Evolutionary conservation across 2,329 filamentous ascomycete species (phyloP).

Genomic region (Talaromyces sp.): DNA sequence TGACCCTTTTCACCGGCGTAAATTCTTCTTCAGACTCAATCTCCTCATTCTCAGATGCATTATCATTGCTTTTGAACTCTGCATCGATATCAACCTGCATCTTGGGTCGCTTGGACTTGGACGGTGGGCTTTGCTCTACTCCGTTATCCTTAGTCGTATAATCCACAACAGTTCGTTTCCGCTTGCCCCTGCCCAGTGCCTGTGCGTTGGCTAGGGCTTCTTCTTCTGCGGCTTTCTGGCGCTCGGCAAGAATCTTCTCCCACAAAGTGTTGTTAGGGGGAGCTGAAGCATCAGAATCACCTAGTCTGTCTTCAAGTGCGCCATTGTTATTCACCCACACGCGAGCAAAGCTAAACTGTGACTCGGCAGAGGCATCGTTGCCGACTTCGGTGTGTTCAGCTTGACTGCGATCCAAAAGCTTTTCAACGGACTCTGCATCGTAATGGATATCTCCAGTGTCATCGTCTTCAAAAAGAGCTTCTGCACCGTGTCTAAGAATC

Average conservation of each 20-base stretch:
- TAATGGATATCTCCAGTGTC: constrained; percentile 69
- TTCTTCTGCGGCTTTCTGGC: constrained; percentile 71
- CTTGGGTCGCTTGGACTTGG: constrained; percentile 17
- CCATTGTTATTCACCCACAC: constrained; percentile 85
- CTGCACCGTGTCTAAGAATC: constrained; percentile 80
- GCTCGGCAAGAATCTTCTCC: constrained; percentile 82
- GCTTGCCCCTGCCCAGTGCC: constrained; percentile 78
- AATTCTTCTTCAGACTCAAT: constrained; percentile 16
- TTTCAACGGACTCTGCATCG: constrained; percentile 76
- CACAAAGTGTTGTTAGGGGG: constrained; percentile 67
- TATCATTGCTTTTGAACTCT: constrained; percentile 26
- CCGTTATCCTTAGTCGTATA: constrained; percentile 16
- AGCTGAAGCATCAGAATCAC: constrained; percentile 47
- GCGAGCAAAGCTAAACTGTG: constrained; percentile 80
- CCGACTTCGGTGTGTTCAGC: constrained; percentile 65
- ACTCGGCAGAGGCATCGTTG: constrained; percentile 63
- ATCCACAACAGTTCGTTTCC: constrained; percentile 56
- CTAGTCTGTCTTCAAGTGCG: constrained; percentile 58
- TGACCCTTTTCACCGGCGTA: constrained; percentile 20
- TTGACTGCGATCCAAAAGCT: constrained; percentile 79
- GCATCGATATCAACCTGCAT: constrained; percentile 20
- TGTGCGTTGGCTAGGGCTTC: constrained; percentile 65
- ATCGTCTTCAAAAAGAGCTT: constrained; percentile 76
- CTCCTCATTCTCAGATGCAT: constrained; percentile 17
- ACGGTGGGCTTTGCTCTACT: constrained; percentile 12